Conservation (phyloP, 768 basidiomycete species). For the Filobasidium floriforme region DNA sequence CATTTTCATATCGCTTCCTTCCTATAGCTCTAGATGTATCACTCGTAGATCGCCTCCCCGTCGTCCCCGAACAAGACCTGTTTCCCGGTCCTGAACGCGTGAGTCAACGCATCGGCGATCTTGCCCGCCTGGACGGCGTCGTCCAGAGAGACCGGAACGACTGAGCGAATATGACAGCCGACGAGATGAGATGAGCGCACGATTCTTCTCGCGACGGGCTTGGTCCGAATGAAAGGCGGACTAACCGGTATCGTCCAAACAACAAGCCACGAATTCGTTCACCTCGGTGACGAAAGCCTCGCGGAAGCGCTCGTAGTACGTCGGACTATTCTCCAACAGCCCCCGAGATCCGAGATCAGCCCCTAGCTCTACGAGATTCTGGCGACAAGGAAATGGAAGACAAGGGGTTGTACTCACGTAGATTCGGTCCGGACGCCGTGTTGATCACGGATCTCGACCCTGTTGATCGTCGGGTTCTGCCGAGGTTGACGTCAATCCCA, state of each 20-base stretch:
- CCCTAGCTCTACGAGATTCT: too few relatives aligned
- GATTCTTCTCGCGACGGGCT: too few relatives aligned
- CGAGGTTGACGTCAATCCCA: too few relatives aligned
- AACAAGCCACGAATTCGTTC: slow-evolving; percentile 23
- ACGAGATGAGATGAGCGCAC: background rate
- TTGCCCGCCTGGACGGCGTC: slow-evolving; percentile 28
- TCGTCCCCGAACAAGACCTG: slow-evolving; percentile 26
- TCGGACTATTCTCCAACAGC: slow-evolving; percentile 20
- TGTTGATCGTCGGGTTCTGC: slow-evolving; percentile 25
- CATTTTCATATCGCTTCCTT: too few relatives aligned
- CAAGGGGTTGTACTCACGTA: slow-evolving; percentile 23
- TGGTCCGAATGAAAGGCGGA: background rate
- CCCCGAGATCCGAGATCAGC: background rate
- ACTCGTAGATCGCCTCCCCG: slow-evolving; percentile 20
- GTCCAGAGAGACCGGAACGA: slow-evolving; percentile 15
- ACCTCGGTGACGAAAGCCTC: slow-evolving; percentile 30
- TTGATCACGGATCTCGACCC: slow-evolving; percentile 25
- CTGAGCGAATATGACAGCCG: slow-evolving; percentile 4
- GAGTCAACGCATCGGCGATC: slow-evolving; percentile 26
- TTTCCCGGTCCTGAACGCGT: slow-evolving; percentile 20
- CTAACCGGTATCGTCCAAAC: slow-evolving; percentile 28
- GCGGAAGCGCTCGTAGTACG: slow-evolving; percentile 27
- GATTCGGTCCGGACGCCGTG: slow-evolving; percentile 30
- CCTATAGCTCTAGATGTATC: too few relatives aligned
- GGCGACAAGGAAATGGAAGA: background rate